Evolutionary conservation across 805 yeast species (phyloP).

Genomic region (Suhomyces sp.): DNA sequence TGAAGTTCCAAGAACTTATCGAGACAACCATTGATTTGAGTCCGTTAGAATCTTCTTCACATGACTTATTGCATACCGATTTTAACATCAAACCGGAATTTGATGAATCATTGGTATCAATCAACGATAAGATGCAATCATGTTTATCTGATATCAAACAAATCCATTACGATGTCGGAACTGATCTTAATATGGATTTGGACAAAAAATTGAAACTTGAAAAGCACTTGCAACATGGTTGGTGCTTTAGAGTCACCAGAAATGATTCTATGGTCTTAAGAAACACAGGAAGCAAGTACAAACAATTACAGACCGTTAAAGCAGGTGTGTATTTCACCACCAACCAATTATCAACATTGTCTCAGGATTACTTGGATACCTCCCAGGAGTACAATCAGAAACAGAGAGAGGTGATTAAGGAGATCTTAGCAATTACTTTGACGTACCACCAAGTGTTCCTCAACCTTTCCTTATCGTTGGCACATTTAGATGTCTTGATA

Average conservation of each 20-base stretch:
- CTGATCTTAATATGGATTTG: constrained; percentile 74
- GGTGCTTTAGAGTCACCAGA: constrained; percentile 93
- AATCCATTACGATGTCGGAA: constrained; percentile 65
- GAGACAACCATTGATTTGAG: constrained; percentile 90
- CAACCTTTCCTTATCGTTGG: constrained; percentile 59
- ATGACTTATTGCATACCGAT: constrained; percentile 52
- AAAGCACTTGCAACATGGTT: constrained; percentile 83
- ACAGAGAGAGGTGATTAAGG: constrained; percentile 77
- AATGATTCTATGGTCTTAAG: constrained; percentile 82
- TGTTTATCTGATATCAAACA: constrained; percentile 54
- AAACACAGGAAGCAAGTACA: constrained; percentile 53
- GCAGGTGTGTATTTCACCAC: constrained; percentile 95
- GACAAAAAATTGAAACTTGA: constrained; percentile 90
- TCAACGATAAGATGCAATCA: constrained; percentile 56
- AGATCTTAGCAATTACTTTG: constrained; percentile 75
- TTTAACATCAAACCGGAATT: constrained; percentile 87
- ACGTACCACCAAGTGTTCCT: constrained; percentile 81
- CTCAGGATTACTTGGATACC: constrained; percentile 56
- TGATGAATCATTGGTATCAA: constrained; percentile 68
- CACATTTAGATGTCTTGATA: constrained; percentile 78
- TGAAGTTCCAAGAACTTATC: constrained; percentile 77
- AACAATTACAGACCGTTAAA: constrained; percentile 86
- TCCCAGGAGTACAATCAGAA: constrained; percentile 68
- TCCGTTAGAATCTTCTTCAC: constrained; percentile 57
- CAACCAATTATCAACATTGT: constrained; percentile 54